These are phyloP conservation scores for Selaginella moellendorffii DNA, from an alignment of 75 land plant species.

Conservation along the genomic window DNA sequence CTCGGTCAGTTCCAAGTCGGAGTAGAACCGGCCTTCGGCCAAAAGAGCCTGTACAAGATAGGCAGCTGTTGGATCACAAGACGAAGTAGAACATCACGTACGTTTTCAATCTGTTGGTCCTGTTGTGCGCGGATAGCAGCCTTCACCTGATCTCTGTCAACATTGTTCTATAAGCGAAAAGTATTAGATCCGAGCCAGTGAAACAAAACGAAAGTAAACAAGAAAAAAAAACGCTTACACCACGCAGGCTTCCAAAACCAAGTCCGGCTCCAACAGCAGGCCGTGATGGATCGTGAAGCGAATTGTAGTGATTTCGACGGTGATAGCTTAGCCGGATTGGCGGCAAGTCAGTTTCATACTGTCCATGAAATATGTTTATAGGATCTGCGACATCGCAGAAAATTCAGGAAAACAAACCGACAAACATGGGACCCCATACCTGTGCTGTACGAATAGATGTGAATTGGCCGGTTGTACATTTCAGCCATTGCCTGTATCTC, in stretches of 20 bases:
- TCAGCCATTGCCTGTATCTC: slow-evolving; percentile 98
- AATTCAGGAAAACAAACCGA: too few relatives aligned
- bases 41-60: slow-evolving; percentile 56
- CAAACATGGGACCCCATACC: slow-evolving; percentile 28
- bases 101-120: slow-evolving; percentile 96
- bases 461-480: slow-evolving; percentile 98
- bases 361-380: slow-evolving; percentile 91
- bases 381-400: slow-evolving; percentile 69
- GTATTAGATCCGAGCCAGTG: slow-evolving; percentile 24
- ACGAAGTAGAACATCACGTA: slow-evolving; percentile 8
- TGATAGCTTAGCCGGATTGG: slow-evolving; percentile 90
- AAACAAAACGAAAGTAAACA: slow-evolving; percentile 3
- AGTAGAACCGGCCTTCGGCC: slow-evolving; percentile 95
- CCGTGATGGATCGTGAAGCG: slow-evolving; percentile 80
- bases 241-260: slow-evolving; percentile 90
- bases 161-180: slow-evolving; percentile 19
- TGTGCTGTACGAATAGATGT: slow-evolving; percentile 82
- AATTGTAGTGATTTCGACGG: slow-evolving; percentile 95
- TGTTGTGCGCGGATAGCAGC: slow-evolving; percentile 97
- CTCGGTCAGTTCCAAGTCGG: slow-evolving; percentile 96
- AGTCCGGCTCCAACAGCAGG: slow-evolving; percentile 89
- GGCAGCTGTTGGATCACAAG: neutral
- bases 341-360: slow-evolving; percentile 72
- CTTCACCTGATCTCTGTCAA: slow-evolving; percentile 89
- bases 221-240: slow-evolving; percentile 34